phyloP scores from a whole-genome alignment of 202 grass and related monocot species.

The Saccharum hybrid region DNA sequence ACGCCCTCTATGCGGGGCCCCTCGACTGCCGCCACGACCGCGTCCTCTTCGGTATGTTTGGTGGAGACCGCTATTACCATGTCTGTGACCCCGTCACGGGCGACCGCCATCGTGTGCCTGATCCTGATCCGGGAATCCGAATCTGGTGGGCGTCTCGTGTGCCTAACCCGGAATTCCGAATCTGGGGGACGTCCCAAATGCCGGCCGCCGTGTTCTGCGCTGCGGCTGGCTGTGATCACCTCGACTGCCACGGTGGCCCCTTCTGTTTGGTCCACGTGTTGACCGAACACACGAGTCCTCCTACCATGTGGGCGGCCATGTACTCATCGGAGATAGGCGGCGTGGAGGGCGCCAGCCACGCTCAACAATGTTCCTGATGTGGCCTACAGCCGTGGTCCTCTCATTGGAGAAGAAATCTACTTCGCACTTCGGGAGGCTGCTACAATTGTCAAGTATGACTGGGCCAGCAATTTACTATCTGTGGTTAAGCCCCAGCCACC shows the following conservation, averaged over 20 bases:
- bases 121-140: too few relatives aligned
- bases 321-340: constrained; percentile 24
- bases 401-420: too few relatives aligned
- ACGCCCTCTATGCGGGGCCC: too few relatives aligned
- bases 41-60: background rate
- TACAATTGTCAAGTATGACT: too few relatives aligned
- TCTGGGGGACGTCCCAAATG: too few relatives aligned
- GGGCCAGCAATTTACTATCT: too few relatives aligned
- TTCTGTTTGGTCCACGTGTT: background rate
- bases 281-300: background rate
- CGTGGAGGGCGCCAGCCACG: background rate
- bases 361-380: background rate
- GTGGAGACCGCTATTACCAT: background rate
- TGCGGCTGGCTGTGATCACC: background rate
- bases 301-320: background rate
- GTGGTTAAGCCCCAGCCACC: too few relatives aligned
- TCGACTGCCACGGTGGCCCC: constrained; percentile 6
- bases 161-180: too few relatives aligned
- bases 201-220: background rate
- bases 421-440: too few relatives aligned
- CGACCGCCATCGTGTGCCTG: too few relatives aligned
- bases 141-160: too few relatives aligned
- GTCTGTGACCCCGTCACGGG: background rate
- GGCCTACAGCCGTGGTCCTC: too few relatives aligned
- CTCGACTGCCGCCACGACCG: constrained; percentile 1